Evolutionary conservation across 2,329 filamentous ascomycete genomes (phyloP), one percentile per base, ranked within the genome.

Genomic region (Byssochlamys sp.): DNA sequence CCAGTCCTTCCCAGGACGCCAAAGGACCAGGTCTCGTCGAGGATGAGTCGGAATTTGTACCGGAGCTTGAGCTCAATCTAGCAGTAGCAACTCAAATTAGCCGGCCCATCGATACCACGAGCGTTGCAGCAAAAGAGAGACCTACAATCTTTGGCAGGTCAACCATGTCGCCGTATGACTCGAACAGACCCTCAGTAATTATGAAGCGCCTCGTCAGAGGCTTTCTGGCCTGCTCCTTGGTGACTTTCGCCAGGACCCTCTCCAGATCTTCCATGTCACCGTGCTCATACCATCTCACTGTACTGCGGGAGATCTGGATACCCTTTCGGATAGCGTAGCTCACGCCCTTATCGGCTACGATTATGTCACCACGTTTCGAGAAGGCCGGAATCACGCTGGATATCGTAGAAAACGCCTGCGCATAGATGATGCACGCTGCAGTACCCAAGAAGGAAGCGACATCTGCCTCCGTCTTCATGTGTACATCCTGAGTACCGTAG

Each of bases 21-120:
- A 71, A 97, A 99, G 0, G 91, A 96, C 87, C 90, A 95, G 1
- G 91, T 96, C 78, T 99, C 94, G 72, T 99, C 94, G 39, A 99
- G 85, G 63, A 97, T 95, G 57, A 99, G 84, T 66, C 94, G 90
- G 79, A 97, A 99, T 77, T 96, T 99, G 82, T 97, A 96, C 72
- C 88, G 89, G 65, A 91, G 85, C 76, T 96, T 96, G 65, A 99
- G 81, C 71, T 96, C 92, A 62, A 97, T 81, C 87, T 90, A 31
- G 11, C 29, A 31, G 63, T 3, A 53, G 58, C 10, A 52, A 27
- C 28, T 7, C 3, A 52, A 7, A 53, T 64, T 54, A 65, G 59
- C 29, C 45, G 12, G 24, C 29, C 14, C 6, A 7, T 4, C 10
- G 0, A 54, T 5, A 53, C 7, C 7, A 53, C 7, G 53, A 57